Evolutionary conservation across 345 rosid genomes (phyloP).

Genomic region (Isatis tinctoria): DNA sequence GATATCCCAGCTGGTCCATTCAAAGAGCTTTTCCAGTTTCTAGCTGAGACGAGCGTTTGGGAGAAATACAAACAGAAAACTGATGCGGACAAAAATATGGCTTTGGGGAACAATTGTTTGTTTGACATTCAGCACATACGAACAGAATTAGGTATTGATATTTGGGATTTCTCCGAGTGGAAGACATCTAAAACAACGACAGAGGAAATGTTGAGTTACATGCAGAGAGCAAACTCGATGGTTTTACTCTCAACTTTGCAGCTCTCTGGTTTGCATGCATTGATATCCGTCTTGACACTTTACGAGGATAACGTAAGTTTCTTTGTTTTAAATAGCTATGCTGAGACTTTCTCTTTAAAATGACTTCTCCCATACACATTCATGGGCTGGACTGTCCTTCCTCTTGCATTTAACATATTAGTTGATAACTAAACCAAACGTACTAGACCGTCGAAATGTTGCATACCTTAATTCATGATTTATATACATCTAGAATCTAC

Average conservation of each 20-base stretch:
- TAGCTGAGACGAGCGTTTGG: slow-evolving; percentile 53
- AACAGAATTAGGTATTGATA: slow-evolving; percentile 54
- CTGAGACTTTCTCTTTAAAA: not conserved
- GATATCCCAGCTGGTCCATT: slow-evolving; percentile 75
- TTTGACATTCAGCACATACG: slow-evolving; percentile 47
- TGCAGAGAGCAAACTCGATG: slow-evolving; percentile 65
- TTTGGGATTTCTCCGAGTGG: slow-evolving; percentile 87
- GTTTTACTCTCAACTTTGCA: slow-evolving; percentile 57
- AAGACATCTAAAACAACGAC: slow-evolving; percentile 55
- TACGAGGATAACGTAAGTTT: slow-evolving; percentile 63
- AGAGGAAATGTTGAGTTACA: slow-evolving; percentile 58
- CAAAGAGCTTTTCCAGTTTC: slow-evolving; percentile 71
- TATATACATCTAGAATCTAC: not conserved
- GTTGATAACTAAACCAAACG: not conserved
- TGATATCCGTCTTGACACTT: slow-evolving; percentile 51
- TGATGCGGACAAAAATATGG: slow-evolving; percentile 24
- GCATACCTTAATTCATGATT: not conserved
- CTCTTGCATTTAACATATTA: not conserved
- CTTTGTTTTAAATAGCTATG: slow-evolving; percentile 11
- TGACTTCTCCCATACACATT: slow-evolving; percentile 1
- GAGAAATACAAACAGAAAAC: slow-evolving; percentile 44
- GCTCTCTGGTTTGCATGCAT: slow-evolving; percentile 59
- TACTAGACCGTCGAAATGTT: slow-evolving; percentile 1
- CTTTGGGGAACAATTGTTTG: slow-evolving; percentile 30
- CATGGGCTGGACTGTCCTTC: not conserved